These are phyloP conservation scores for Suillus hirtellus DNA, from an alignment of 768 basidiomycete genomes.

Conservation along the genomic window DNA sequence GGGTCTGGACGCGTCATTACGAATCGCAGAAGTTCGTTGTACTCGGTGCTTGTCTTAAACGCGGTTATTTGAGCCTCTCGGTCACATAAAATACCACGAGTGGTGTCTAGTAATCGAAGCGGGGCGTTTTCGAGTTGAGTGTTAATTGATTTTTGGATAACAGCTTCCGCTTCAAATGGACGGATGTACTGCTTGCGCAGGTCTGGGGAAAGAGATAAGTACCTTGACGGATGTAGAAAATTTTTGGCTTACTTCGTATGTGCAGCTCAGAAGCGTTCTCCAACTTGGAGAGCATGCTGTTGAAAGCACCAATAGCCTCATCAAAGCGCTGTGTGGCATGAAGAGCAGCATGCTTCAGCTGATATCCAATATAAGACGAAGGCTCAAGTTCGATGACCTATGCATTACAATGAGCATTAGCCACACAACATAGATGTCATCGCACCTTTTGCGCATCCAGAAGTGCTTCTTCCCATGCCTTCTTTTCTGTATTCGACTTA, in stretches of 20 bases:
- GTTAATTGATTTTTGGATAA: neutral
- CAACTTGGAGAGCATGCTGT: neutral
- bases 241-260: neutral
- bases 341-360: neutral
- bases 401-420: neutral
- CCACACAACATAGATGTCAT: neutral
- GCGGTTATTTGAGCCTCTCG: neutral
- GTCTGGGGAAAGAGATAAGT: neutral
- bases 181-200: neutral
- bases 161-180: neutral
- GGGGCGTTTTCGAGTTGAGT: neutral
- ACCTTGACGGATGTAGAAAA: neutral
- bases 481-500: neutral
- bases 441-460: neutral
- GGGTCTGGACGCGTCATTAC: neutral
- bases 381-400: constrained; percentile 2
- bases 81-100: neutral
- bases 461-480: neutral
- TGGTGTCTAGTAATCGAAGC: neutral
- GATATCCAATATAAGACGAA: neutral
- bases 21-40: neutral
- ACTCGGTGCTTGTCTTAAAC: neutral
- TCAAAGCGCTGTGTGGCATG: neutral
- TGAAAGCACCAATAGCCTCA: neutral
- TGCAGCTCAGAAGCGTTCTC: neutral